Base-by-base conservation (phyloP, 805 yeast species). In the Ogataea nakhonphanomensis region DNA sequence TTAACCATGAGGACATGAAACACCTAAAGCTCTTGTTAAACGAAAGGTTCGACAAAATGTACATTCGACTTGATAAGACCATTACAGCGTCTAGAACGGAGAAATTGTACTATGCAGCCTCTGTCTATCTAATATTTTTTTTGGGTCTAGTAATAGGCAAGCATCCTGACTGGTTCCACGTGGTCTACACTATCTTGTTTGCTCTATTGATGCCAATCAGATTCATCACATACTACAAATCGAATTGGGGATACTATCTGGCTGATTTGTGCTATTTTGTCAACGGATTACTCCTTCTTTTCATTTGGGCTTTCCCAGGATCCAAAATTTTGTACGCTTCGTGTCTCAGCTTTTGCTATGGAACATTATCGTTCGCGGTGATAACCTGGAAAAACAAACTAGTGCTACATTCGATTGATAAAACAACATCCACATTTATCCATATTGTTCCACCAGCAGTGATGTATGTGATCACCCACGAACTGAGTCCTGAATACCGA, bases 221-320 rank as follows among this genome's bases (percentile, higher is more conserved):
- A 42, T 74, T 83, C 53, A 81, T 88, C 63, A 78, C 93, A 1
- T 91, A 86, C 64, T 84, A 81, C 66, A 85, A 84, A 61, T 73
- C 70, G 36, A 76, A 86, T 7, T 87, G 73, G 65, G 96, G 90
- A 45, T 91, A 85, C 61, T 91, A 80, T 59, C 67, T 93, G 56
- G 97, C 95, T 1, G 98, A 91, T 62, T 70, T 91, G 50, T 91
- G 99, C 64, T 91, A 91, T 62, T 93, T 83, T 59, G 97, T 85
- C 32, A 93, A 91, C 56, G 51, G 78, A 9, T 63, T 91, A 43
- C 64, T 85, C 35, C 53, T 90, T 50, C 48, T 78, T 1, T 91
- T 77, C 56, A 72, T 91, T 24, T 91, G 98, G 98, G 68, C 79
- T 5, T 79, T 81, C 46, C 97, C 99, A 0, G 55, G 70, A 25